A percentile compares a stretch with the other conserved stretches of the same genome.
These are phyloP conservation scores for Saccharomyces hybrid DNA, from an alignment of 1,139 yeast species.

Conservation along the genomic window DNA sequence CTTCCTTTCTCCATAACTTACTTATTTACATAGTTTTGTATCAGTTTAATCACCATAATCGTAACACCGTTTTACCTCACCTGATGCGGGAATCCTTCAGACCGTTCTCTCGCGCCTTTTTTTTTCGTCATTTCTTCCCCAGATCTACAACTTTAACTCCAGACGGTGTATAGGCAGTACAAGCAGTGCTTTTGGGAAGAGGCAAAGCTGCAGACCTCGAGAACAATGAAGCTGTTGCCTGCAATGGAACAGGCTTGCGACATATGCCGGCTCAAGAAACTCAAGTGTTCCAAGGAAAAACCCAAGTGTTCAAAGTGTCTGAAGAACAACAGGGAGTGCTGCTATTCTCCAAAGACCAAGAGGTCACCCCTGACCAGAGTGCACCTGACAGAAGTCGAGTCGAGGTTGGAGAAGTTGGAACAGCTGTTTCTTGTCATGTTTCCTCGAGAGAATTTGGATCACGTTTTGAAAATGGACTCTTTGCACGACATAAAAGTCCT, in stretches of 20 bases:
- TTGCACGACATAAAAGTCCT: slow-evolving; percentile 4
- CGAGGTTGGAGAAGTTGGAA: slow-evolving; percentile 49
- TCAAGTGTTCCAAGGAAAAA: slow-evolving; percentile 55
- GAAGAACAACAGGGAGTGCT: slow-evolving; percentile 65
- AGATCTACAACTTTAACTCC: neutral
- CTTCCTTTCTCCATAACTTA: slow-evolving; percentile 25
- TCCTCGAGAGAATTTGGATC: slow-evolving; percentile 40
- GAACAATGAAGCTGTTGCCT: neutral
- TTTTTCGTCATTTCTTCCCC: neutral
- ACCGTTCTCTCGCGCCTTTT: neutral
- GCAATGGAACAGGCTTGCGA: slow-evolving; percentile 35
- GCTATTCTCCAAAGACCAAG: slow-evolving; percentile 68
- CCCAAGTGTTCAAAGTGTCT: slow-evolving; percentile 75
- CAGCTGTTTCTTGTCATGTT: slow-evolving; percentile 39
- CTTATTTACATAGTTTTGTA: neutral
- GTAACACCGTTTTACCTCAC: neutral
- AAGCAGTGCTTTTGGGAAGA: neutral
- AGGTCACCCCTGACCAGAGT: slow-evolving; percentile 79
- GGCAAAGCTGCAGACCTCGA: neutral
- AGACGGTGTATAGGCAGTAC: neutral
- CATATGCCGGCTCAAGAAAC: slow-evolving; percentile 42
- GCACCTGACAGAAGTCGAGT: slow-evolving; percentile 70
- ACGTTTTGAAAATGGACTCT: slow-evolving; percentile 20
- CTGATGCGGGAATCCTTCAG: neutral
- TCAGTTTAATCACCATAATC: neutral